Percentiles rank a stretch among this genome's conserved stretches.
These are phyloP conservation scores for Colletotrichum neosansevieriae DNA, from an alignment of 2,329 filamentous ascomycete species.

Conservation along the genomic window DNA sequence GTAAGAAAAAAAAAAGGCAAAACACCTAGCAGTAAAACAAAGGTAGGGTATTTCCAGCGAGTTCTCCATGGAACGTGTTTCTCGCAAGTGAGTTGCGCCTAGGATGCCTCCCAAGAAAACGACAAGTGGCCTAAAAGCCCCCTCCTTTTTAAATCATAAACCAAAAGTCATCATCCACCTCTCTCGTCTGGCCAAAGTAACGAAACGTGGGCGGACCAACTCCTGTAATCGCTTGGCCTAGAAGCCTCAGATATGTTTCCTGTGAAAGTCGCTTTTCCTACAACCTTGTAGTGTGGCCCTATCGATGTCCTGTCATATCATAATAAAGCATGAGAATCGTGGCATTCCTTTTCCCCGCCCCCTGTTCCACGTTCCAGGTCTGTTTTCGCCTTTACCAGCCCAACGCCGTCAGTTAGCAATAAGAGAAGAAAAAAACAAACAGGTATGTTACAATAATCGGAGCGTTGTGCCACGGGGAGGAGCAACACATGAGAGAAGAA, in stretches of 20 bases:
- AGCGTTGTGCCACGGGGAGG: not conserved
- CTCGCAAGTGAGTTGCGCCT: not conserved
- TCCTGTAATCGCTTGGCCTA: not conserved
- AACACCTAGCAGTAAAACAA: too few species aligned
- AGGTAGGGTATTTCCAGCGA: too few species aligned
- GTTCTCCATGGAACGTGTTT: not conserved
- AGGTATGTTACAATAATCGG: not conserved
- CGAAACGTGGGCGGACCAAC: not conserved
- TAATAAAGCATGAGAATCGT: slow-evolving; percentile 17
- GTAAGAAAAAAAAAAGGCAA: too few species aligned
- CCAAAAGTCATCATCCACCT: too few species aligned
- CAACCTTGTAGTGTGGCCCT: not conserved
- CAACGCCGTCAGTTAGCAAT: not conserved
- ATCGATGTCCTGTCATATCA: slow-evolving; percentile 3
- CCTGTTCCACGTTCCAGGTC: not conserved
- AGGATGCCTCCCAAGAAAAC: too few species aligned
- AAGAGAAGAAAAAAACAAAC: not conserved
- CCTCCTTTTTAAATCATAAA: not conserved
- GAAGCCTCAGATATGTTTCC: not conserved
- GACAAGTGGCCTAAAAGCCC: too few species aligned
- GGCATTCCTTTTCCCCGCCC: not conserved
- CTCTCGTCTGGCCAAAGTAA: too few species aligned
- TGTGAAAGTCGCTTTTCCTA: not conserved
- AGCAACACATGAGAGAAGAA: not conserved
- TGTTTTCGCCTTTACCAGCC: not conserved